Conservation (phyloP, 2,329 filamentous ascomycete genomes). For the Aspergillus tubingensis region DNA sequence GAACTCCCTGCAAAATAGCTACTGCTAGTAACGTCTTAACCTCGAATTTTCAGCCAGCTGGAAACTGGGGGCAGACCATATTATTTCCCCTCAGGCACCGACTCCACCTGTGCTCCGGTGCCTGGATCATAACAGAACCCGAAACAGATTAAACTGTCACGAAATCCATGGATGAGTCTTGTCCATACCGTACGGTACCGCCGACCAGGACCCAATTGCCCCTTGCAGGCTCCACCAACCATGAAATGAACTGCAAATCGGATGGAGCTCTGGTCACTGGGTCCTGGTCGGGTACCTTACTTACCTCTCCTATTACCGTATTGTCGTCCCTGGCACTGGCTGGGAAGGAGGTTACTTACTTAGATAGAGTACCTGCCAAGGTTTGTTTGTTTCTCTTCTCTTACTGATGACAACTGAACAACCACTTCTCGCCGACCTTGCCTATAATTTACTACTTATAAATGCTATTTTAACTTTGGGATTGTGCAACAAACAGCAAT, state of each 20-base stretch:
- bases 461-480: background rate
- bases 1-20: background rate
- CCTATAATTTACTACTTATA: background rate
- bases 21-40: no score
- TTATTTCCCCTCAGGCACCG: background rate
- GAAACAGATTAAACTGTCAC: conserved; percentile 16
- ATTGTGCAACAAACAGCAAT: background rate
- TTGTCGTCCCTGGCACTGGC: background rate
- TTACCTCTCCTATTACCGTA: background rate
- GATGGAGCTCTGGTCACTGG: conserved; percentile 8
- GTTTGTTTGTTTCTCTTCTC: no score
- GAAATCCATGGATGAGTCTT: conserved; percentile 17
- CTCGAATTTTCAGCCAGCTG: no score
- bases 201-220: conserved; percentile 17
- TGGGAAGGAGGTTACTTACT: background rate
- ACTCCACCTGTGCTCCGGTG: background rate
- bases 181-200: conserved; percentile 21
- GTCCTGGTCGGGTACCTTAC: conserved; percentile 14
- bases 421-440: background rate
- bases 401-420: background rate
- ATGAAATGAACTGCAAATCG: conserved; percentile 17
- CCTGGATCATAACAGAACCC: conserved; percentile 6
- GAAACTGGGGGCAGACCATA: conserved; percentile 1
- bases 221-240: conserved; percentile 21
- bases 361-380: background rate